Evolutionary conservation across 257 asterid species (phyloP), one percentile per base, ranked within the genome.

Genomic region (Primulina huaijiensis): DNA sequence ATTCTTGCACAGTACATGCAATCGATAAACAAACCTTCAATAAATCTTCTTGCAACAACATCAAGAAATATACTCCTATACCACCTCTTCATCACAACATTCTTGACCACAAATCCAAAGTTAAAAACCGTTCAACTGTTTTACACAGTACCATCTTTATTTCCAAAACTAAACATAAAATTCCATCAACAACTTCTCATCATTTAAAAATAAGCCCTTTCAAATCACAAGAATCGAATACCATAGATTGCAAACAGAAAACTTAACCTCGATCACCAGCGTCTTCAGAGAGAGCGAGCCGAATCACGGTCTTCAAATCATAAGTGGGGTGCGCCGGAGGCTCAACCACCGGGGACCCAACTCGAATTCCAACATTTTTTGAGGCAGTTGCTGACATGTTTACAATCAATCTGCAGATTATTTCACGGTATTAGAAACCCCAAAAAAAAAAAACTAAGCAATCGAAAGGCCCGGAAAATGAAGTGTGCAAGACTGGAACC

Each of bases 251-350:
- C 11, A 58, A 16, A 69, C n/a, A 34, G 25, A 25, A 53, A 40
- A 69, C 2, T 53, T 38, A 17, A 90, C 99, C 99, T 88, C 75
- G 77, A 83, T 85, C 92, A 52, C 96, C 97, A 57, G 96, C 95
- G 78, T 93, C 99, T 83, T 94, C 97, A n/a, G 97, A 85, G 33
- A 93, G 89, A 65, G 97, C 97, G 57, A 90, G 87, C 66, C 83
- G 85, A 50, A 90, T 87, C 38, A 93, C 95, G 68, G 77, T 84
- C 75, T 90, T 90, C 70, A 93, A 80, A 81, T 93, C 92, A 80
- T 93, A 93, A 6, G 96, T 90, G 62, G 96, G 99, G 80, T 90
- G 99, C 59, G 87, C 84, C 55, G 99, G 99, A 17, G 96, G 96
- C 82, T 86, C 86, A 74, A 88, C 78, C 72, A 64, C 92, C 69